These are phyloP conservation scores for Pseudonitzschia pungens DNA, from an alignment of 108 stramenopile species.

Conservation along the genomic window DNA sequence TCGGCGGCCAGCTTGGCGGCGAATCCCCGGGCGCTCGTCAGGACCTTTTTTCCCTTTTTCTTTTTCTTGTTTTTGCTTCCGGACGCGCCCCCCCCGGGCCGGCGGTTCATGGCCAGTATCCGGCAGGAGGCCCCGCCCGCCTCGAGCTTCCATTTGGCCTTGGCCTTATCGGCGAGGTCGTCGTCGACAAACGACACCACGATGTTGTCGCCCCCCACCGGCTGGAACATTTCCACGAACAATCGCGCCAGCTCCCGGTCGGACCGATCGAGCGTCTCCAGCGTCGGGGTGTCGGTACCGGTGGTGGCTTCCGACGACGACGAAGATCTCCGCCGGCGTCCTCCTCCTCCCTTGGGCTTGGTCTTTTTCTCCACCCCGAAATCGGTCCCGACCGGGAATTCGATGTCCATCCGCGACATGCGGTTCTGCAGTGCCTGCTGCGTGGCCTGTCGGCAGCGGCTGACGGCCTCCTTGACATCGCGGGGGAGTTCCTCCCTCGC, in stretches of 20 bases:
- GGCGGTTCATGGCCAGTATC: conserved; percentile 63
- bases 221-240: conserved; percentile 90
- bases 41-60: conserved; percentile 38
- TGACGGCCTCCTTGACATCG: conserved; percentile 83
- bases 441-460: conserved; percentile 67
- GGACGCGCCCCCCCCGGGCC: conserved; percentile 36
- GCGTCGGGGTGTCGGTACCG: conserved; percentile 40
- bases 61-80: conserved; percentile 29
- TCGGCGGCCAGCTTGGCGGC: conserved; percentile 79
- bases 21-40: conserved; percentile 68
- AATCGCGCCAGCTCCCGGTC: conserved; percentile 82
- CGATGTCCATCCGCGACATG: conserved; percentile 69
- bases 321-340: conserved; percentile 1
- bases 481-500: conserved; percentile 55
- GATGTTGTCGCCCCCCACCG: conserved; percentile 76
- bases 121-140: conserved; percentile 57
- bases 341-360: conserved; percentile 25
- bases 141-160: conserved; percentile 70
- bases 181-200: conserved; percentile 65
- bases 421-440: conserved; percentile 67
- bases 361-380: conserved; percentile 78
- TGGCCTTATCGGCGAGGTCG: conserved; percentile 58
- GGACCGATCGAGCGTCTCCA: conserved; percentile 61
- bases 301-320: neutral
- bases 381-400: conserved; percentile 83